A percentile compares a stretch with the other conserved stretches of the same genome.
These are phyloP conservation scores for Amphicarpaea edgeworthii DNA, from an alignment of 306 rosid genomes.

Conservation along the genomic window DNA sequence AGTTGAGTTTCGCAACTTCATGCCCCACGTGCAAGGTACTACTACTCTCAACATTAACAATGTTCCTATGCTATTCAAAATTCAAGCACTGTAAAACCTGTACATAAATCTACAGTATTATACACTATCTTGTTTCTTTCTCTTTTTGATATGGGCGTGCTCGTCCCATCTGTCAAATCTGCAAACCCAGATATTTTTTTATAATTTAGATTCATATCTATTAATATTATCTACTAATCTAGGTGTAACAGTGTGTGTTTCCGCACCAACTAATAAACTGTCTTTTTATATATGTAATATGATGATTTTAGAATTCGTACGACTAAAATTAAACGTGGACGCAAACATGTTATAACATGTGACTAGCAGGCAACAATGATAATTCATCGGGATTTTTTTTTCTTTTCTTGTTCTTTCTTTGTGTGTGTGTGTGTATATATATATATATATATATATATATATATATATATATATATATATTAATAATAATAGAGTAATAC, in stretches of 20 bases:
- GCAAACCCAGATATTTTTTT: conserved; percentile 4
- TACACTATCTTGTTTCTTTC: not conserved
- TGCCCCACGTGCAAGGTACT: conserved; percentile 41
- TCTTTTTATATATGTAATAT: not conserved
- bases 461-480: no score
- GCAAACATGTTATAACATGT: not conserved
- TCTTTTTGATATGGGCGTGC: not conserved
- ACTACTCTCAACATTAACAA: conserved; percentile 40
- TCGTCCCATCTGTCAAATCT: not conserved
- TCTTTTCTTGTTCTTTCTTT: no score
- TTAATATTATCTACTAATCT: not conserved
- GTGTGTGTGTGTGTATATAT: no score
- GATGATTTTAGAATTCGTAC: not conserved
- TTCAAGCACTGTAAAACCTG: not conserved
- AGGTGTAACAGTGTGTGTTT: not conserved
- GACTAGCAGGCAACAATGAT: not conserved
- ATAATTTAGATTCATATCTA: not conserved
- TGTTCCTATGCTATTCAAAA: not conserved
- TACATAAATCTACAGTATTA: not conserved
- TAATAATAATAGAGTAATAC: no score
- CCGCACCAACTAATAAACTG: not conserved
- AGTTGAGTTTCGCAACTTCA: no score
- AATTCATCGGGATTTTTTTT: not conserved
- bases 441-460: no score
- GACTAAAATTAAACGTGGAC: not conserved